Base-by-base conservation (phyloP, 129 eudicot species). In the Deinandra increscens region DNA sequence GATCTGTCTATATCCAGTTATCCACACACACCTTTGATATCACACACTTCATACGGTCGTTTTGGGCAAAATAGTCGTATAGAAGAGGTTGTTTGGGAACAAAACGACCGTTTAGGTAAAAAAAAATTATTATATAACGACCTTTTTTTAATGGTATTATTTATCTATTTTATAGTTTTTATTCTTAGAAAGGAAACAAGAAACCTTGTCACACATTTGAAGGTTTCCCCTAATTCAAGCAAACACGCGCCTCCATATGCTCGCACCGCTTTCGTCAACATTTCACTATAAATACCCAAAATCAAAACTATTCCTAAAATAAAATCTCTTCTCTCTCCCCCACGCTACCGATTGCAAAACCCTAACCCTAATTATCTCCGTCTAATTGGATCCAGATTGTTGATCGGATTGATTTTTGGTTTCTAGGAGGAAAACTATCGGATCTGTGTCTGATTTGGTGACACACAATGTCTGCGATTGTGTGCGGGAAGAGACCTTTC, bases 401-500 rank as follows among this genome's bases (percentile, higher is more conserved):
- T 70, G 23, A 33, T 51, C 7, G 50, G 9, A 48, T 65, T 17
- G 0, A 37, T 15, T 7, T 1, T 7, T 38, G 44, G 12, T 50
- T 45, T 56, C 5, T 13, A 2, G 13, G 10, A 15, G 13, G 29
- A 15, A 19, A 19, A 15, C 31, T 42, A 43, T 48, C 49, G 48
- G 50, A 77, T 68, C 61, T 60, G 66, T 60, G 12, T 50, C 58
- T 43, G n/a, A 61, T 79, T 48, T 71, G 46, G 33, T 23, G 45
- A 74, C 73, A 23, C 75, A 77, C 77, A 39, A 87, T 87, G 94
- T 87, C 94, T 73, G 89, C 94, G 39, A 75, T 84, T 22, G 89
- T 87, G 71, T 87, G 89, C 14, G 94, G 94, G 44, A 87, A 87
- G 78, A 77, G 94, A 87, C 73, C 89, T 48, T 87, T 76, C 80